Evolutionary conservation across 306 rosid species (phyloP), one percentile per base, ranked within the genome.

Genomic region (Carpinus viminea): DNA sequence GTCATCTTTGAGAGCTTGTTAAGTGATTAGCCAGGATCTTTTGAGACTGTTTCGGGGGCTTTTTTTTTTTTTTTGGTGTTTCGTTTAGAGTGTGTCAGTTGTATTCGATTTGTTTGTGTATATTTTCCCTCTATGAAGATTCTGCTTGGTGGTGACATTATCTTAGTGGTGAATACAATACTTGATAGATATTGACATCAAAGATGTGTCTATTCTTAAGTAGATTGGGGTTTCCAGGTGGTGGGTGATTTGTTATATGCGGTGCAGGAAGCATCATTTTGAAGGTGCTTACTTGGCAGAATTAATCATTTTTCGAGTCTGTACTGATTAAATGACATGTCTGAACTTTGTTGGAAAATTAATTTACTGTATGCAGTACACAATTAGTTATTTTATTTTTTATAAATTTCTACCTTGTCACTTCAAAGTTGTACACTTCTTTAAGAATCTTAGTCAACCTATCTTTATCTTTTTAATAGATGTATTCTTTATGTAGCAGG

Each of bases 401-500:
- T 15, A 13, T 15, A 5, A 13, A 52, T 4, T 53, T 48, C 52
- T 2, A 48, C 52, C 15, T 48, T 48, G 4, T 48, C 52, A 48
- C 52, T 48, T 12, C 52, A 48, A 52, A 52, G 1, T 11, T 4
- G 31, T 4, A 26, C 36, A 16, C 31, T 51, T 48, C 9, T 31
- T 6, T 5, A 64, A 21, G 1, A 2, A 48, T 60, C 3, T 55
- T 24, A 7, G 6, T 52, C 24, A 52, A 8, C 54, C 8, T 18
- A 52, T 56, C 36, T 20, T 59, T 62, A 51, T 28, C 10, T 56
- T 28, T 76, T 76, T 41, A 75, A 66, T 20, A 12, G 24, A 31
- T 28, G 18, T 3, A 48, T 31, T 17, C 17, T 59, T 77, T 59
- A 26, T 55, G 31, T 53, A 21, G 69, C 81, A 24, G 81, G 68